Conservation (phyloP, 352 stramenopile genomes). For the Phytophthora tubulina region DNA sequence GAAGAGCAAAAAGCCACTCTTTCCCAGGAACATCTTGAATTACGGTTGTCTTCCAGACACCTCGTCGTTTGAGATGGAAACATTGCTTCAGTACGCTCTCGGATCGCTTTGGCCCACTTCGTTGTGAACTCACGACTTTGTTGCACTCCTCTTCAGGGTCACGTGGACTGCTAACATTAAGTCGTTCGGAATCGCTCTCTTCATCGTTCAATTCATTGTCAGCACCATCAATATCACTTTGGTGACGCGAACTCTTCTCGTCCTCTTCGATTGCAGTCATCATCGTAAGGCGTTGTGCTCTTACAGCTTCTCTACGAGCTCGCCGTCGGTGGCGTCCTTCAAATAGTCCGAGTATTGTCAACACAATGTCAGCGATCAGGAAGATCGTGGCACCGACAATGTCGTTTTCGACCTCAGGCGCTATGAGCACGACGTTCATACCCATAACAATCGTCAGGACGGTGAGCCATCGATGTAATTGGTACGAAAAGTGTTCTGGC, state of each 20-base stretch:
- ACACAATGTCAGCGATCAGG: constrained; percentile 23
- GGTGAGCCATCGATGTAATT: constrained; percentile 33
- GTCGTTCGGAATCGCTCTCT: too few relatives aligned
- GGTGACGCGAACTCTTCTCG: background rate
- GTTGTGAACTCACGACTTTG: background rate
- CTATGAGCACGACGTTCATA: constrained; percentile 21
- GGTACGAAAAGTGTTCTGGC: constrained; percentile 30
- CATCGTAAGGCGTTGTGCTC: constrained; percentile 14
- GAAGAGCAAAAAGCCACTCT: constrained; percentile 21
- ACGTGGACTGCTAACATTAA: background rate
- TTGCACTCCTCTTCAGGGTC: background rate
- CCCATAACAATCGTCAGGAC: constrained; percentile 39
- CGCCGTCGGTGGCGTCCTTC: constrained; percentile 21
- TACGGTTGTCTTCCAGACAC: constrained; percentile 13
- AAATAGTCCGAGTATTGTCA: constrained; percentile 28
- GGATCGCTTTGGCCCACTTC: background rate
- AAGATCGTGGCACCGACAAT: constrained; percentile 30
- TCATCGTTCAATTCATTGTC: background rate
- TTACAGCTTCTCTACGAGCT: constrained; percentile 11
- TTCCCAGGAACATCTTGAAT: background rate
- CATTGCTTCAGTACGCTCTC: constrained; percentile 22
- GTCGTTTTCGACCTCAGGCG: constrained; percentile 22
- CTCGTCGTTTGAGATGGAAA: constrained; percentile 11
- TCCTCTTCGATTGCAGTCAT: constrained; percentile 5
- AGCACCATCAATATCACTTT: background rate